Percentiles rank a stretch among this genome's conserved stretches.
Evolutionary conservation across 805 yeast genomes (phyloP).

Genomic region (Starmerella apicola): DNA sequence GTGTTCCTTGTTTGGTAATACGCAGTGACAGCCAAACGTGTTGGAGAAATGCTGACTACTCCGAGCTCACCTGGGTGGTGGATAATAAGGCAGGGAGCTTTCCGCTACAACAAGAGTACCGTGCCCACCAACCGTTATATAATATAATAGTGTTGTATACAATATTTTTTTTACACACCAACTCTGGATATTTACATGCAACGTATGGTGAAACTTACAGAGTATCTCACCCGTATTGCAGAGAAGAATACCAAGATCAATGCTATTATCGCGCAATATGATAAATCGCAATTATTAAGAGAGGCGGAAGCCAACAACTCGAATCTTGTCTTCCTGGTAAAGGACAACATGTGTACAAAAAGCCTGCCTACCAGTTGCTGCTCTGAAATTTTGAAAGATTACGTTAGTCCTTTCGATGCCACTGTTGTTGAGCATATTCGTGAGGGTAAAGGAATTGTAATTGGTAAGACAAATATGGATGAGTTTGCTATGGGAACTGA

Average conservation of each 20-base stretch:
- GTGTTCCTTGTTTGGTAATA: no score
- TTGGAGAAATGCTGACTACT: no score
- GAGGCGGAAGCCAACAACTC: constrained; percentile 5
- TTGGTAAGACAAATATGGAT: constrained; percentile 86
- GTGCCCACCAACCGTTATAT: no score
- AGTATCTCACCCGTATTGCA: constrained; percentile 22
- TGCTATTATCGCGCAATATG: constrained; percentile 24
- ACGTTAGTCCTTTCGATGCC: constrained; percentile 68
- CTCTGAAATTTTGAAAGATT: constrained; percentile 47
- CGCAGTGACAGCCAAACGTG: no score
- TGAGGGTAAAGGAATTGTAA: constrained; percentile 33
- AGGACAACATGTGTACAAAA: constrained; percentile 68
- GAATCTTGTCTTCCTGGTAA: constrained; percentile 37
- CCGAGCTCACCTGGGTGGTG: no score
- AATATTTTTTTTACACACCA: no score
- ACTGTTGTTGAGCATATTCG: constrained; percentile 51
- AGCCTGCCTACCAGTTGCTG: constrained; percentile 67
- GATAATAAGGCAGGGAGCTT: no score
- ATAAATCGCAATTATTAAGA: constrained; percentile 10
- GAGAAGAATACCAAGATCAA: constrained; percentile 21
- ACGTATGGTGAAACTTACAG: constrained; percentile 7
- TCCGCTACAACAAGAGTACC: no score
- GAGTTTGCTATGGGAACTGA: constrained; percentile 91
- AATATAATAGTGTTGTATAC: no score
- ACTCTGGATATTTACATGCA: constrained; percentile 5